Base-by-base conservation (phyloP, 345 rosid species). In the Gossypium sturtianum region DNA sequence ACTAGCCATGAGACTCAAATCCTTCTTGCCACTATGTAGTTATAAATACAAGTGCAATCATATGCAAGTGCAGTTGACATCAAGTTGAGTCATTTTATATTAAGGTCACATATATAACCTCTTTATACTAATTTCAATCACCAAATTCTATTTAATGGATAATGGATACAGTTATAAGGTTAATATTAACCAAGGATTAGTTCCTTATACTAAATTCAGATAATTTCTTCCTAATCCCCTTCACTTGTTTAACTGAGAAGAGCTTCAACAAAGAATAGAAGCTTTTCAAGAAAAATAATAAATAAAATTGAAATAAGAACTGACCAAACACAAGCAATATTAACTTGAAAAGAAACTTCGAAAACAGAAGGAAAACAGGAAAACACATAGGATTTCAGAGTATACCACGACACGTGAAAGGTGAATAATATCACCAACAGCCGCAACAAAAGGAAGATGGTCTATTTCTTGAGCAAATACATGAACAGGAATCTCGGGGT, bases 361-460 rank as follows among this genome's bases (percentile, higher is more conserved):
- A 44, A 44, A 63, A 80, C 68, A 38, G 76, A 61, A 12, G 15
- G 17, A 70, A 71, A 13, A 23, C 48, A 72, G 2, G 34, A 54
- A 63, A 48, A 48, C 70, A 47, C 29, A 3, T 11, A 3, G 15
- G 8, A 13, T n/a, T 9, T 17, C 23, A 29, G 47, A 23, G 38
- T 64, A 72, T 88, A 92, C 97, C 97, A 79, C 72, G 12, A 90
- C 86, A 75, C 68, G 84, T 67, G 80, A 77, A 73, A 93, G 88
- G 66, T 78, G 81, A 82, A 91, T 77, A 38, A 91, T 87, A 79
- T 90, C 91, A 16, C 92, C 84, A 15, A 77, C 66, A 7, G 88
- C 83, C 12, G 79, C 80, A 80, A 84, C 64, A 53, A 19, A 67
- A 60, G 98, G 97, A 80, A 91, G 93, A 23, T 71, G 64, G 61